Base-by-base conservation (phyloP, 768 basidiomycete species). In the Mrakia gelida region DNA sequence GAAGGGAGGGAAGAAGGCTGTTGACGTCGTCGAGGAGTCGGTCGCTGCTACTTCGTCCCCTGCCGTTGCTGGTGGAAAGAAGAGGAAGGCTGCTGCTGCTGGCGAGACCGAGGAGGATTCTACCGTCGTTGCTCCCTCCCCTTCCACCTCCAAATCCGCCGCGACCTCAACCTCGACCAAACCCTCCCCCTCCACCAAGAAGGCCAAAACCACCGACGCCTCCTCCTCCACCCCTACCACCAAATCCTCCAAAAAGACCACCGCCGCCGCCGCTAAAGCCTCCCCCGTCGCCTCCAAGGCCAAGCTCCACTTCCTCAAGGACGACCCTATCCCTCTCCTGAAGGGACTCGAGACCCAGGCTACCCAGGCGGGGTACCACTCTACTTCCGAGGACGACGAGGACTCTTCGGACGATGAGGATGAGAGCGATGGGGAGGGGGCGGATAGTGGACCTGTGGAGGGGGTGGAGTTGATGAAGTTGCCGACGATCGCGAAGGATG, bases 401-500 rank as follows among this genome's bases (percentile, higher is more conserved):
- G 78, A 79, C 41, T 54, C 49, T n/a, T 75, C 74, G 1, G 73
- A 75, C n/a, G 74, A 75, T 43, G 78, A 79, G 43, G 78, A 79
- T 54, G 78, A 71, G 38, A 45, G 34, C 21, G 76, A 77, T 3
- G 54, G 45, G 18, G 54, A 70, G 26, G 71, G 38, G 10, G 61
- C 38, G 28, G 74, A 79, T 45, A 30, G 43, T 38, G 78, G 74
- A 23, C 74, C 83, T 1, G 82, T 81, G 3, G 79, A 75, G 74
- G 81, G 81, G 43, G 52, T 95, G 62, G 91, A 95, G 80, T 85
- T 94, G 38, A 85, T 82, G 34, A 90, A 89, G 81, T 87, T 98
- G 56, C 95, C 95, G 1, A 94, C 92, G 0, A 86, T 94, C 34
- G 92, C 92, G 34, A 95, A 94, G 82, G 94, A 95, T 83, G 94